A percentile compares a stretch with the other conserved stretches of the same genome.
Conservation (phyloP, 768 basidiomycete species). For the Podaxis sp. region DNA sequence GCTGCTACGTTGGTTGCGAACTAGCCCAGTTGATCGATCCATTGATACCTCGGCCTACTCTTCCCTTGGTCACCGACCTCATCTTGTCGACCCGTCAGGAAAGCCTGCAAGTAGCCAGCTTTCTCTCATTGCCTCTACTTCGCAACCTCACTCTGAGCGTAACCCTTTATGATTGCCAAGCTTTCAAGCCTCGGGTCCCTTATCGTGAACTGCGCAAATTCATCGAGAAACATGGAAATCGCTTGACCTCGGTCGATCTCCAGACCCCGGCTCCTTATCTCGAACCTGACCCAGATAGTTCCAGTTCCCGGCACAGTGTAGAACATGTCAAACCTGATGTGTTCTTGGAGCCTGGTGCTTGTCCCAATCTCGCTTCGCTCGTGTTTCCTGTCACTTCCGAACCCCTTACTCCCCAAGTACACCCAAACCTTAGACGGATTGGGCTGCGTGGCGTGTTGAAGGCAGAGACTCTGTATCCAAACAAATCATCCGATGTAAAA, state of each 20-base stretch:
- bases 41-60: slow-evolving; percentile 19
- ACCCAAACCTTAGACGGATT: slow-evolving; percentile 39
- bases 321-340: slow-evolving; percentile 34
- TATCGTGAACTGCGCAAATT: slow-evolving; percentile 28
- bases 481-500: slow-evolving; percentile 30
- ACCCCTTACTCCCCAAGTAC: slow-evolving; percentile 21
- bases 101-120: slow-evolving; percentile 33
- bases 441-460: slow-evolving; percentile 37
- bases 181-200: slow-evolving; percentile 27
- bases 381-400: slow-evolving; percentile 36
- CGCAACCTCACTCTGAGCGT: slow-evolving; percentile 28
- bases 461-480: slow-evolving; percentile 39
- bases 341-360: slow-evolving; percentile 37
- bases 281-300: slow-evolving; percentile 28
- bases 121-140: slow-evolving; percentile 37
- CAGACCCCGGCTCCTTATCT: slow-evolving; percentile 28
- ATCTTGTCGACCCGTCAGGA: slow-evolving; percentile 35
- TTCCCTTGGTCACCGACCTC: slow-evolving; percentile 39
- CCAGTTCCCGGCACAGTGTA: slow-evolving; percentile 19
- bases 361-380: slow-evolving; percentile 42
- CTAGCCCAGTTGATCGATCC: slow-evolving; percentile 13
- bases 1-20: slow-evolving; percentile 31
- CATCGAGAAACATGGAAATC: slow-evolving; percentile 36
- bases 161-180: slow-evolving; percentile 1
- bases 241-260: slow-evolving; percentile 36